These are phyloP conservation scores for Fusarium praegraminearum DNA, from an alignment of 2,329 filamentous ascomycete species.

Conservation along the genomic window DNA sequence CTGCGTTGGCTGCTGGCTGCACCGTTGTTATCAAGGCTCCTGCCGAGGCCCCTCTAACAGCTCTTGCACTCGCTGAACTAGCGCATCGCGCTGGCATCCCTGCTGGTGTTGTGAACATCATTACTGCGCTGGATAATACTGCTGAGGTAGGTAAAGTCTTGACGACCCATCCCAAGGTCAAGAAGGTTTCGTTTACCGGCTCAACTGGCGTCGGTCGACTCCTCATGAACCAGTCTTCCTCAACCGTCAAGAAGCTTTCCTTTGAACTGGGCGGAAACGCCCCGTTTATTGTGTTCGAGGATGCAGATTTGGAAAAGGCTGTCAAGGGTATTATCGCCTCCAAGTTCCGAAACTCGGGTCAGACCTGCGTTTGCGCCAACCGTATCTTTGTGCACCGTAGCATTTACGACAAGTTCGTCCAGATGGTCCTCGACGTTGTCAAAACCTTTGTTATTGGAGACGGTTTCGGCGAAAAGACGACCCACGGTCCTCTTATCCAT, in stretches of 20 bases:
- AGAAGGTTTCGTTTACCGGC: slow-evolving; percentile 81
- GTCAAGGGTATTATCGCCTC: slow-evolving; percentile 73
- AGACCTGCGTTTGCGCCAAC: slow-evolving; percentile 77
- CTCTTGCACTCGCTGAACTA: slow-evolving; percentile 85
- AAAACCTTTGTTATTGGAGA: slow-evolving; percentile 68
- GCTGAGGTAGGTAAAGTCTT: slow-evolving; percentile 75
- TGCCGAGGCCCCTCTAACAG: slow-evolving; percentile 88
- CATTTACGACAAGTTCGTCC: slow-evolving; percentile 69
- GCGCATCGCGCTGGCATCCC: slow-evolving; percentile 87
- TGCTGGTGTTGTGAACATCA: slow-evolving; percentile 86
- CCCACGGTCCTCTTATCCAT: slow-evolving; percentile 74
- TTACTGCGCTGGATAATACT: slow-evolving; percentile 83
- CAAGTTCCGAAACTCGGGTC: slow-evolving; percentile 79
- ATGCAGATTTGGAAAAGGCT: slow-evolving; percentile 76
- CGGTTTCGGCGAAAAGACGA: slow-evolving; percentile 66
- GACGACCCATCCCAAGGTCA: slow-evolving; percentile 58
- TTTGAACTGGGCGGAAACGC: slow-evolving; percentile 81
- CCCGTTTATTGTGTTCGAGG: slow-evolving; percentile 82
- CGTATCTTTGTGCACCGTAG: slow-evolving; percentile 69
- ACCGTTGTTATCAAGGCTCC: slow-evolving; percentile 88
- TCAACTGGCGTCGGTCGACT: slow-evolving; percentile 60
- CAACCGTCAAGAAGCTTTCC: slow-evolving; percentile 78
- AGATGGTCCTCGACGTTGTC: slow-evolving; percentile 64
- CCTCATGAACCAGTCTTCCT: slow-evolving; percentile 77
- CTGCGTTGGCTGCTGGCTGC: slow-evolving; percentile 76